phyloP scores from a whole-genome alignment of 2,329 filamentous ascomycete species.

The Clonostachys rhizophaga region DNA sequence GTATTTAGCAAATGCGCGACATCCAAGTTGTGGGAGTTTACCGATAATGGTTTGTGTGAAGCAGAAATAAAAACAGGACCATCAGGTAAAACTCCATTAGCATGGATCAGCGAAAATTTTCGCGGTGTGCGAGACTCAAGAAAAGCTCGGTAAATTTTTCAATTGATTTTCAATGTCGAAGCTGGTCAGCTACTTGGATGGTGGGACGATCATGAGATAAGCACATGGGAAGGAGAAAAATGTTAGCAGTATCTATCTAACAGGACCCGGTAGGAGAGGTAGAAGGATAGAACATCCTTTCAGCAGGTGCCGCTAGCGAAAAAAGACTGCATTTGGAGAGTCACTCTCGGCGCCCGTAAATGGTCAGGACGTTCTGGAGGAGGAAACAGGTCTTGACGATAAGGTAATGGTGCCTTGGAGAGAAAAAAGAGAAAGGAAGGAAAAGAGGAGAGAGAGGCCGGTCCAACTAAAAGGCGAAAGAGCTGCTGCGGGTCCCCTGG shows the following conservation, averaged over 20 bases:
- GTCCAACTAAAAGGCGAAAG: no score
- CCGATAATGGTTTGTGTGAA: no score
- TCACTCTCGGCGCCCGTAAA: conserved; percentile 84
- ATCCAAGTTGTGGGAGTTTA: no score
- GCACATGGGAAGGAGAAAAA: conserved; percentile 12
- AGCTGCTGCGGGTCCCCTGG: background rate
- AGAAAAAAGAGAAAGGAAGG: conserved; percentile 26
- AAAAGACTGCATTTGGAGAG: conserved; percentile 65
- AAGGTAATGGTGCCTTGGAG: conserved; percentile 79
- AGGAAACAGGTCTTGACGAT: conserved; percentile 78
- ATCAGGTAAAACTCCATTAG: no score
- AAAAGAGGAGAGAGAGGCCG: conserved; percentile 12
- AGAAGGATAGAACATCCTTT: conserved; percentile 18
- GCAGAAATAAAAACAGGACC: no score
- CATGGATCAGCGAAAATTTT: no score
- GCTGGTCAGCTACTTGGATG: no score
- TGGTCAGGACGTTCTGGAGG: conserved; percentile 81
- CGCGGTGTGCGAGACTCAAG: no score
- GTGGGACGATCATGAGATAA: no score
- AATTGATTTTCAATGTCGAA: no score
- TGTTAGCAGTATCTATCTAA: conserved; percentile 98
- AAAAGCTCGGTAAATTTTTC: no score
- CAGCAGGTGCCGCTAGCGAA: conserved; percentile 96
- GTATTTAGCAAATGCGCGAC: no score
- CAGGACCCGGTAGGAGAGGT: conserved; percentile 66